A percentile compares a stretch with the other conserved stretches of the same genome.
Conservation (phyloP, 768 basidiomycete species). For the Erythrobasidium yunnanense region DNA sequence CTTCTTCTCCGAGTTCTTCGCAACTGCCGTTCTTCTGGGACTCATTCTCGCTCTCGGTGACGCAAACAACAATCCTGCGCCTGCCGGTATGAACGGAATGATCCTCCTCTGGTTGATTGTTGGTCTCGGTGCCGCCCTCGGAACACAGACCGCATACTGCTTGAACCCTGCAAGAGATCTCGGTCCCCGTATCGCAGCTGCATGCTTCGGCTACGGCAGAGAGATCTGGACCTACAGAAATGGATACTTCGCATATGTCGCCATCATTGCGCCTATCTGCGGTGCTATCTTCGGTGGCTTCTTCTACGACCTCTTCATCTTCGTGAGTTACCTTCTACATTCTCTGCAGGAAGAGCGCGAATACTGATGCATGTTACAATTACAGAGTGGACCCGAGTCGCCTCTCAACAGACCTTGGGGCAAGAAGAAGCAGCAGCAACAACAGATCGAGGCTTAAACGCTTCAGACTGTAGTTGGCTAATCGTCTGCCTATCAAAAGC, state of each 20-base stretch:
- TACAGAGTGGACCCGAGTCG: conserved; percentile 35
- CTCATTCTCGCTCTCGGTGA: conserved; percentile 22
- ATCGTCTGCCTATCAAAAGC: too few species aligned
- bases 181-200: conserved; percentile 57
- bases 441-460: too few species aligned
- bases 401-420: conserved; percentile 13
- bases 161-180: conserved; percentile 47
- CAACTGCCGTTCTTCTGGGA: conserved; percentile 24
- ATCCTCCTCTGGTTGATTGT: conserved; percentile 26
- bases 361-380: too few species aligned
- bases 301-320: conserved; percentile 24
- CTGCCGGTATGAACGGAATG: conserved; percentile 27
- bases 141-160: conserved; percentile 24
- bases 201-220: conserved; percentile 54
- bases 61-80: conserved; percentile 2
- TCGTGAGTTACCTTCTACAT: too few species aligned
- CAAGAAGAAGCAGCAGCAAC: too few species aligned
- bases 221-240: conserved; percentile 41
- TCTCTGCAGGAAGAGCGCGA: too few species aligned
- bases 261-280: conserved; percentile 13
- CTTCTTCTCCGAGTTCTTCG: conserved; percentile 25
- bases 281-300: conserved; percentile 24
- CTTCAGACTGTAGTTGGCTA: too few species aligned
- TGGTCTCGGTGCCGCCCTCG: conserved; percentile 26
- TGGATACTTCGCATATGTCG: too few species aligned